phyloP scores from a whole-genome alignment of 2,329 filamentous ascomycete genomes.

The Helminthosporium solani region DNA sequence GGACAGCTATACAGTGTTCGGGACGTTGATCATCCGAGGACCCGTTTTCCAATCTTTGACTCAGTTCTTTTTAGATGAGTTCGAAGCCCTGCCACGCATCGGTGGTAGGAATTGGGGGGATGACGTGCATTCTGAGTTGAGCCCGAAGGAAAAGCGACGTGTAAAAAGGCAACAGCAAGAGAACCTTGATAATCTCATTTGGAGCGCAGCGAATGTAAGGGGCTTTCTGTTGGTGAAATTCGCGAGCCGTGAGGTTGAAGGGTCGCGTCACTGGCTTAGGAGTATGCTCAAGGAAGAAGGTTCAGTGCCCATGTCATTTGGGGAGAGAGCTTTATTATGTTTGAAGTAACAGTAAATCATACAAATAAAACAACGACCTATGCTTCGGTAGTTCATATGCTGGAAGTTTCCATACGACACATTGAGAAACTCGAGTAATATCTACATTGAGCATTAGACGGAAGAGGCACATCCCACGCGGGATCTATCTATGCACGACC shows the following conservation, averaged over 20 bases:
- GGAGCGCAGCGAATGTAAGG: slow-evolving; percentile 43
- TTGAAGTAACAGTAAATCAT: slow-evolving; percentile 25
- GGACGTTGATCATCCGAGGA: slow-evolving; percentile 81
- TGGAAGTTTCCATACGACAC: too few relatives aligned
- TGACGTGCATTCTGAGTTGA: slow-evolving; percentile 38
- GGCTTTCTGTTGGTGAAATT: slow-evolving; percentile 90
- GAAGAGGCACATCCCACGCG: slow-evolving; percentile 6
- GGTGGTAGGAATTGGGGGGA: slow-evolving; percentile 74
- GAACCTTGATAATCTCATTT: slow-evolving; percentile 39
- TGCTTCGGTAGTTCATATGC: too few relatives aligned
- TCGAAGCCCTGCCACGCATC: slow-evolving; percentile 74
- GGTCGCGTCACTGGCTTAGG: slow-evolving; percentile 76
- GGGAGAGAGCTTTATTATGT: slow-evolving; percentile 78
- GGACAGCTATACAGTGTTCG: slow-evolving; percentile 74
- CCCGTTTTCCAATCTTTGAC: slow-evolving; percentile 65
- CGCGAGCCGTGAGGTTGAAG: slow-evolving; percentile 77
- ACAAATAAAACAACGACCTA: too few relatives aligned
- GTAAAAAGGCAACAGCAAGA: slow-evolving; percentile 59
- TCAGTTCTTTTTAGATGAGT: slow-evolving; percentile 76
- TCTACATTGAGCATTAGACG: too few relatives aligned
- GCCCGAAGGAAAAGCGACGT: slow-evolving; percentile 52
- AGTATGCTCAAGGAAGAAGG: slow-evolving; percentile 74
- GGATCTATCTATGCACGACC: slow-evolving; percentile 2
- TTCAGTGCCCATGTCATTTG: slow-evolving; percentile 70
- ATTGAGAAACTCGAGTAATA: too few relatives aligned